Base-by-base conservation (phyloP, 169 alveolate genomes). In the Plasmodium malariae region DNA sequence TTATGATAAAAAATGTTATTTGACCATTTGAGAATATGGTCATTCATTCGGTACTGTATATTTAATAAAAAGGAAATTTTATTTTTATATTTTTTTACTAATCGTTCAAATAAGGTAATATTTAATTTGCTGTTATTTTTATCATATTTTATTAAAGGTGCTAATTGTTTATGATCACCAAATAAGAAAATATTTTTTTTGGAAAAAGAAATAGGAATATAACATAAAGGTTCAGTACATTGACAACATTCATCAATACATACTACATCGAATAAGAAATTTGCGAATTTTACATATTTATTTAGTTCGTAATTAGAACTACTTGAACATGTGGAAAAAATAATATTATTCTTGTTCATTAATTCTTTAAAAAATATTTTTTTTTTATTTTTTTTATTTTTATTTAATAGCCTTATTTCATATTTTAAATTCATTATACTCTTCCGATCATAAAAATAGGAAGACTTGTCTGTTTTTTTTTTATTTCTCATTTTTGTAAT, bases 171-270 rank as follows among this genome's bases (percentile, higher is more conserved):
- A 36, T 71, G 93, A 59, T 88, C 93, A 12, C 93, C 93, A 37
- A 76, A 74, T n/a, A 88, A 37, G 21, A 88, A 67, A 0, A 88
- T 76, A 67, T 76, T 74, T 68, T 72, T 88, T 49, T 55, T 76
- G 12, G 86, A 51, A 3, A 76, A 48, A 0, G 74, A 57, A 12
- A 88, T 48, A 43, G 90, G 90, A 28, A 88, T 71, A 60, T 72
- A 88, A 59, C 93, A 88, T 24, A 67, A 40, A 1, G 88, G 86
- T 24, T 88, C 93, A n/a, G 86, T 68, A 37, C 90, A 88, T 48
- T 88, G 88, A 76, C 93, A 74, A 43, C 87, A 71, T 74, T 88
- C 93, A 73, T 88, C 93, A 26, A 88, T 72, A 74, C 76, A 73
- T 1, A 87, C 88, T 14, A 49, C 88, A 74, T 87, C 92, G 19